These are phyloP conservation scores for Beauveria sp. DNA, from an alignment of 2,329 filamentous ascomycete species.

Conservation along the genomic window DNA sequence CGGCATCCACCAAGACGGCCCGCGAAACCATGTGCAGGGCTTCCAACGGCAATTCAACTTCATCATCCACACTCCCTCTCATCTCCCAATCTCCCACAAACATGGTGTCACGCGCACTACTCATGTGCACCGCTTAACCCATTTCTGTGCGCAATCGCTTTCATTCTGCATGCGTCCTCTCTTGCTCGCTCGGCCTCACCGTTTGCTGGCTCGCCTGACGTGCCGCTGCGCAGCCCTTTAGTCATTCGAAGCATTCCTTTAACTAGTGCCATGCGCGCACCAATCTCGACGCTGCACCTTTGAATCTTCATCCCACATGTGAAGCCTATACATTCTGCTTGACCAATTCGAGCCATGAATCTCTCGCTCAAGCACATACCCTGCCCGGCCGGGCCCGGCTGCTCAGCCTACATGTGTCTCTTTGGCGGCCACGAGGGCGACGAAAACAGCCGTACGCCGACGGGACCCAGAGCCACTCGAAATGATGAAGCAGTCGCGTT, in stretches of 20 bases:
- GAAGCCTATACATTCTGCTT: neutral
- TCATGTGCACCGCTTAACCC: neutral
- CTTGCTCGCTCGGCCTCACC: neutral
- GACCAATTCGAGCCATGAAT: constrained; percentile 22
- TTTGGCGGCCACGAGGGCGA: constrained; percentile 35
- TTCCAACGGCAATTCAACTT: neutral
- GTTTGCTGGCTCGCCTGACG: neutral
- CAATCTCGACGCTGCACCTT: neutral
- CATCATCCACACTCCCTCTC: neutral
- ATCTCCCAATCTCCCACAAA: neutral
- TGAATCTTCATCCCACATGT: neutral
- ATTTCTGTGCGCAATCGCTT: neutral
- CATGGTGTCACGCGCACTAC: constrained; percentile 3
- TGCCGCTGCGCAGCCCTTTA: neutral
- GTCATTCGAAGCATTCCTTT: neutral
- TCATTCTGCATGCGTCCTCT: neutral
- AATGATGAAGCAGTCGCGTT: neutral
- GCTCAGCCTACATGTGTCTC: constrained; percentile 43
- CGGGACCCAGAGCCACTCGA: neutral
- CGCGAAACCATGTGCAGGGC: neutral
- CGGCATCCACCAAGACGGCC: neutral
- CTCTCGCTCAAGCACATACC: constrained; percentile 40
- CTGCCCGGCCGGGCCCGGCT: constrained; percentile 40
- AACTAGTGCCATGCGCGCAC: neutral
- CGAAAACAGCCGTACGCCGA: constrained; percentile 11